These are phyloP conservation scores for Diaporthe capsici DNA, from an alignment of 2,329 filamentous ascomycete species.

Conservation along the genomic window DNA sequence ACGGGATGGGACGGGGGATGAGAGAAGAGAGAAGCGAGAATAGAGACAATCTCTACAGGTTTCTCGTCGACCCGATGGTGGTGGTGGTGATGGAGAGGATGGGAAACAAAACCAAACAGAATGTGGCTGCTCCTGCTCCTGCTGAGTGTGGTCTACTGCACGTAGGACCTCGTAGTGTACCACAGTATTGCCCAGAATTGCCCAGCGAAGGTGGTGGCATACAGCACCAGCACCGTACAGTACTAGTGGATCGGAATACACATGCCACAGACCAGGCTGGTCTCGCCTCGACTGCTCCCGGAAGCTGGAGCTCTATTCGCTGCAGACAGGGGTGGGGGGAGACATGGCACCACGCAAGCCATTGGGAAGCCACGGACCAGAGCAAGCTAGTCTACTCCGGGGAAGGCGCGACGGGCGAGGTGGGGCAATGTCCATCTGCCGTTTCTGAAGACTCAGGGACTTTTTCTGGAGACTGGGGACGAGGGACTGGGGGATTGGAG, in stretches of 20 bases:
- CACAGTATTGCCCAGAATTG: slow-evolving; percentile 7
- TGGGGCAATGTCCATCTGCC: slow-evolving; percentile 29
- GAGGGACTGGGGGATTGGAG: neutral
- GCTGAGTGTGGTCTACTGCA: neutral
- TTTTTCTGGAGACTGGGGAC: neutral
- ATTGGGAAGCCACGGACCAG: slow-evolving; percentile 26
- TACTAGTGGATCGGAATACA: slow-evolving; percentile 23
- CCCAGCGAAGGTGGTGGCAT: neutral
- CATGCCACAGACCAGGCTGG: slow-evolving; percentile 10
- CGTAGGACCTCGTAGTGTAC: neutral
- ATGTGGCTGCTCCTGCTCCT: slow-evolving; percentile 4
- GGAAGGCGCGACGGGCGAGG: neutral
- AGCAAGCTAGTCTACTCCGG: slow-evolving; percentile 12
- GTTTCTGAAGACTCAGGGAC: slow-evolving; percentile 17
- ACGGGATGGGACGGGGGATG: slow-evolving; percentile 27
- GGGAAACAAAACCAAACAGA: slow-evolving; percentile 24
- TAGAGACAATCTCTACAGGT: slow-evolving; percentile 35
- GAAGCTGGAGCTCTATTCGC: slow-evolving; percentile 28
- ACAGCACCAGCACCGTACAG: slow-evolving; percentile 7
- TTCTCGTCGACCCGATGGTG: slow-evolving; percentile 39
- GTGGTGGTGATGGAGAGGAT: slow-evolving; percentile 21
- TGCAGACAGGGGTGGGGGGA: slow-evolving; percentile 8
- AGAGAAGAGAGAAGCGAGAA: slow-evolving; percentile 29
- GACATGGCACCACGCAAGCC: slow-evolving; percentile 19
- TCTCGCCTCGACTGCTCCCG: slow-evolving; percentile 20